These are phyloP conservation scores for Diaporthe vaccinii DNA, from an alignment of 2,329 filamentous ascomycete genomes.

Conservation along the genomic window DNA sequence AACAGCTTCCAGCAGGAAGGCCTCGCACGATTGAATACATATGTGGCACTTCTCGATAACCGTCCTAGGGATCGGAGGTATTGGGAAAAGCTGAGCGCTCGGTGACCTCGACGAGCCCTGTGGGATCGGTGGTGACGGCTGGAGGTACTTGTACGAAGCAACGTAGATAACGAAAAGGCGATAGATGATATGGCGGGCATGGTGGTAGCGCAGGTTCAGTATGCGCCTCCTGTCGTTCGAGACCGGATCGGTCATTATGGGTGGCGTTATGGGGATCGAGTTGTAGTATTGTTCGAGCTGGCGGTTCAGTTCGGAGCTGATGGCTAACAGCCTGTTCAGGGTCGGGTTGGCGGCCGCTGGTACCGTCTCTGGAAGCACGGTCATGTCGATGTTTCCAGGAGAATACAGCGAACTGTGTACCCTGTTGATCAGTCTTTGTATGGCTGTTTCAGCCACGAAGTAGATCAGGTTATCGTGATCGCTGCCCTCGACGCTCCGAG, in stretches of 20 bases:
- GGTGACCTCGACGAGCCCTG: conserved; percentile 31
- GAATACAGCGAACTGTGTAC: conserved; percentile 58
- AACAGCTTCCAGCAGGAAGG: conserved; percentile 52
- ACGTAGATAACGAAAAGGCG: conserved; percentile 66
- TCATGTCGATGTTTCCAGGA: conserved; percentile 46
- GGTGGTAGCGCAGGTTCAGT: conserved; percentile 81
- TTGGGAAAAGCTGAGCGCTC: background rate
- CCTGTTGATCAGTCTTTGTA: conserved; percentile 57
- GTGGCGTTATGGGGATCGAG: conserved; percentile 62
- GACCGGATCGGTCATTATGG: conserved; percentile 66
- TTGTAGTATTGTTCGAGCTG: conserved; percentile 56
- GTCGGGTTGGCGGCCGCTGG: conserved; percentile 45
- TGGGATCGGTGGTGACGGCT: conserved; percentile 25
- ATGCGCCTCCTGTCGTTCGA: conserved; percentile 74
- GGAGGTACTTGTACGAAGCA: conserved; percentile 44
- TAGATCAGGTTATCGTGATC: conserved; percentile 54
- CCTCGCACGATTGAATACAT: conserved; percentile 53
- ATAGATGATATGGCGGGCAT: conserved; percentile 77
- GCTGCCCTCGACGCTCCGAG: conserved; percentile 49
- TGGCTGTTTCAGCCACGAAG: conserved; percentile 58
- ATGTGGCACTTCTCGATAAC: conserved; percentile 52
- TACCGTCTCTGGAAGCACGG: conserved; percentile 42
- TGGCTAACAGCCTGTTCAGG: conserved; percentile 48
- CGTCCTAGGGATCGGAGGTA: conserved; percentile 44
- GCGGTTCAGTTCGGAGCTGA: conserved; percentile 54